Conservation (phyloP, 257 asterid genomes). For the Solanum ahanhuiri region DNA sequence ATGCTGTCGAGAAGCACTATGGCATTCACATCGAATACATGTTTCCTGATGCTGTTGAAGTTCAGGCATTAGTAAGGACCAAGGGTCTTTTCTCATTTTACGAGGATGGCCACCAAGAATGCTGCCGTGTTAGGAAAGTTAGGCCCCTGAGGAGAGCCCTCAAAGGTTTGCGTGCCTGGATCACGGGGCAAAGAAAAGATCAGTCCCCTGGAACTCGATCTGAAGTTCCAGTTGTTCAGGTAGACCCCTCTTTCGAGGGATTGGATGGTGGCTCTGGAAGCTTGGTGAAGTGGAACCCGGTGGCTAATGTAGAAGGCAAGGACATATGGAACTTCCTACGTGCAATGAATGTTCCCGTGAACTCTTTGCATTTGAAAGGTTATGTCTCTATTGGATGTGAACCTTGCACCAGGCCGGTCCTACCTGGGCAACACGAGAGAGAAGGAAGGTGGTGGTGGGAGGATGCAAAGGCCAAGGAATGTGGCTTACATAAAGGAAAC, state of each 20-base stretch:
- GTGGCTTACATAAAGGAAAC: conserved; percentile 86
- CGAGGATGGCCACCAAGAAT: conserved; percentile 88
- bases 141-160: conserved; percentile 69
- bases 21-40: conserved; percentile 68
- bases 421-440: conserved; percentile 90
- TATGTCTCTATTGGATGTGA: conserved; percentile 79
- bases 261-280: conserved; percentile 74
- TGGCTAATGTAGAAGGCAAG: conserved; percentile 58
- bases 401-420: conserved; percentile 75
- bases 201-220: conserved; percentile 90
- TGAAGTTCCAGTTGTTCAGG: conserved; percentile 65
- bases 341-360: conserved; percentile 65
- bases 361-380: conserved; percentile 61
- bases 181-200: conserved; percentile 84
- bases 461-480: conserved; percentile 87
- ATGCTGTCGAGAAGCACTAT: conserved; percentile 70
- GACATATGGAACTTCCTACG: conserved; percentile 68
- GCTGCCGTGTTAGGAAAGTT: conserved; percentile 87
- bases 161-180: conserved; percentile 79
- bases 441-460: conserved; percentile 99
- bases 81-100: conserved; percentile 91
- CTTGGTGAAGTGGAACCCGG: conserved; percentile 84
- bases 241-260: conserved; percentile 79
- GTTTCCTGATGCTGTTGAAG: conserved; percentile 82
- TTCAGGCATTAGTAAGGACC: conserved; percentile 62